Evolutionary conservation across 148 eudicot genomes (phyloP), one percentile per base, ranked within the genome.

Genomic region (Bassia scoparia): DNA sequence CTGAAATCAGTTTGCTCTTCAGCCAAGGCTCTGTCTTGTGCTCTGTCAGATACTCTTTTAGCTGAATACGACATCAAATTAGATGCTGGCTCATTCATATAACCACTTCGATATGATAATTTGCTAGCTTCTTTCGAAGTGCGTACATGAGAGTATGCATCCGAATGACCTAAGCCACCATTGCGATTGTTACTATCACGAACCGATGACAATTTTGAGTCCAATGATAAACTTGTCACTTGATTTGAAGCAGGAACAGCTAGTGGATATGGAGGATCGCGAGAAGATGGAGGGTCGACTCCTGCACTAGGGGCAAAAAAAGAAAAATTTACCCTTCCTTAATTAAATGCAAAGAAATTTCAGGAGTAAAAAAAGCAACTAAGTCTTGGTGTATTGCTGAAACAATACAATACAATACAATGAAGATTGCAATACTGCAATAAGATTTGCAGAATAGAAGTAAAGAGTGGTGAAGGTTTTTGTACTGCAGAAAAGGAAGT

Each of bases 281-380:
- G 97, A 85, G 97, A 92, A 66, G 99, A 92, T 72, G 97, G 99
- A 69, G 89, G 88, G 87, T 92, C 99, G 83, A 92, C 97, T 84
- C 99, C 99, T 95, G 99, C 92, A 90, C 90, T 88, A 90, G 87
- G 89, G 78, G 75, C 69, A 85, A 81, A 41, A 67, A 69, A 67
- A 73, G 68, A 81, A 79, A 75, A 83, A 76, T 74, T 76, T 82
- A 84, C 83, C 84, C 78, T 65, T 77, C 86, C 86, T 80, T 55
- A 75, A 79, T 26, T 48, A 43, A 26, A 2, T 54, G 43, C 24
- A 23, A 71, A 54, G 10, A 76, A 27, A 76, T 16, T 53, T 16
- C 1, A 3, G n/a, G 2, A 23, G 13, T 31, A 31, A 73, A 63
- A 33, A 21, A 10, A 14, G 3, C 21, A 10, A 3, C 4, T 29